Evolutionary conservation across 2,329 filamentous ascomycete species (phyloP).

Genomic region (Neurospora crassa): DNA sequence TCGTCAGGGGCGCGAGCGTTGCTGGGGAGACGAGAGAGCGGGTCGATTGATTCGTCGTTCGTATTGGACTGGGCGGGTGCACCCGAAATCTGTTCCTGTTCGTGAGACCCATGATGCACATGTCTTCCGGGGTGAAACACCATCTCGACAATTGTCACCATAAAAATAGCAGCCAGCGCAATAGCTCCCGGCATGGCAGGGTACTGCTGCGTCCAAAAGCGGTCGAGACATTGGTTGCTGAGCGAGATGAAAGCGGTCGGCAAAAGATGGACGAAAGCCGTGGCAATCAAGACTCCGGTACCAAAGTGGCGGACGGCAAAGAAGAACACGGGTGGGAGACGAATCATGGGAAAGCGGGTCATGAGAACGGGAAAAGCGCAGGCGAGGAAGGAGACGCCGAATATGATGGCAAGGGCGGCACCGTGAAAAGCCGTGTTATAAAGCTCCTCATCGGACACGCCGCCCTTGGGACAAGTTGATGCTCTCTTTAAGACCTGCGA

Average conservation of each 20-base stretch:
- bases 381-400: slow-evolving; percentile 37
- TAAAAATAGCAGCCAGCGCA: slow-evolving; percentile 67
- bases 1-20: neutral
- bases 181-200: slow-evolving; percentile 72
- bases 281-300: slow-evolving; percentile 75
- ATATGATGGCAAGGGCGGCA: slow-evolving; percentile 43
- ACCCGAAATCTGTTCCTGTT: neutral
- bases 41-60: neutral
- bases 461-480: slow-evolving; percentile 16
- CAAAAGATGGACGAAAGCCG: slow-evolving; percentile 70
- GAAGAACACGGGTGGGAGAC: slow-evolving; percentile 45
- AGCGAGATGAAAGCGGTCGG: slow-evolving; percentile 59
- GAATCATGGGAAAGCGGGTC: slow-evolving; percentile 38
- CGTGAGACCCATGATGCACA: neutral
- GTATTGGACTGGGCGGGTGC: neutral
- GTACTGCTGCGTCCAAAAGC: slow-evolving; percentile 71
- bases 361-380: slow-evolving; percentile 46
- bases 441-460: slow-evolving; percentile 18
- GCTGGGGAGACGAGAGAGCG: neutral
- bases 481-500: neutral
- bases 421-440: slow-evolving; percentile 52
- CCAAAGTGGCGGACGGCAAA: slow-evolving; percentile 59
- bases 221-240: slow-evolving; percentile 61
- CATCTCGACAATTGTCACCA: slow-evolving; percentile 63
- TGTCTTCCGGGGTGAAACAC: slow-evolving; percentile 35